These are phyloP conservation scores for Nicotiana knightiana DNA, from an alignment of 257 asterid species.

Conservation along the genomic window DNA sequence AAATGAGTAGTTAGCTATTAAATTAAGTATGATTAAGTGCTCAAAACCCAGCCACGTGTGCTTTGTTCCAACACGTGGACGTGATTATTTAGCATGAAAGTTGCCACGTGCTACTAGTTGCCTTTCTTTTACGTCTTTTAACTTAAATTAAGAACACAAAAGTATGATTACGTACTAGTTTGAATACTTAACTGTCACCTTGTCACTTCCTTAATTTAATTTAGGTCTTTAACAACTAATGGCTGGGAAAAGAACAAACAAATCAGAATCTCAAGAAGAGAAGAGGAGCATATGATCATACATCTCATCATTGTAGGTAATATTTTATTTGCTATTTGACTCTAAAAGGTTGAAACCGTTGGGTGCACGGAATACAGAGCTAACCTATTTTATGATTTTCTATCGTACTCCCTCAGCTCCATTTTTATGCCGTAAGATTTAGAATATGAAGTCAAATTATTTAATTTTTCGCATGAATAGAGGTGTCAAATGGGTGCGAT, in stretches of 20 bases:
- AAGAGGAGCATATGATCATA: not conserved
- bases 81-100: not conserved
- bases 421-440: no score
- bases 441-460: no score
- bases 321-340: not conserved
- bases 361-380: not conserved
- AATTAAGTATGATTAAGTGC: constrained; percentile 15
- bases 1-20: constrained; percentile 9
- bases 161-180: constrained; percentile 4
- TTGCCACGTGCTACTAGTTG: not conserved
- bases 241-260: not conserved
- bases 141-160: not conserved
- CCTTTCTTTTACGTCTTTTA: not conserved
- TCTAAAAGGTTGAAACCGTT: not conserved
- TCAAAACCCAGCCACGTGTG: constrained; percentile 33
- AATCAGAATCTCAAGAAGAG: not conserved
- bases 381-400: not conserved
- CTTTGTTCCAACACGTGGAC: constrained; percentile 32
- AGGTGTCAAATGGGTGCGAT: no score
- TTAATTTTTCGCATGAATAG: no score
- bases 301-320: not conserved
- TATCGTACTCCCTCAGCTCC: no score
- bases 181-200: not conserved
- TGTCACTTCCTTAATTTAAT: constrained; percentile 4
- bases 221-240: not conserved